These are phyloP conservation scores for Hirschioporus abietinus DNA, from an alignment of 768 basidiomycete species.

Conservation along the genomic window DNA sequence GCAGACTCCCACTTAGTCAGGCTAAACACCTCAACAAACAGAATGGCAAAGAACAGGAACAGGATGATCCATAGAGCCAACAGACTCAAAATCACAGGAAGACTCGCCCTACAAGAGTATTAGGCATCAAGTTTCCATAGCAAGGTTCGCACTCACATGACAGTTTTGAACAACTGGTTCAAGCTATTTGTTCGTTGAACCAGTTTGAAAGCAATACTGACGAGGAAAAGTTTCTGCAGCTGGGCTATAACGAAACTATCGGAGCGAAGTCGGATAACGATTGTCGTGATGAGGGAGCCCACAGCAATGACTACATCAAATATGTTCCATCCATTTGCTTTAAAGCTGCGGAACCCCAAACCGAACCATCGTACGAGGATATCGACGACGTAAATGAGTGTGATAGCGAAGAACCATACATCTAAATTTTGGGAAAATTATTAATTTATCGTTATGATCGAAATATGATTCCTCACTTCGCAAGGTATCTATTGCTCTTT, in stretches of 20 bases:
- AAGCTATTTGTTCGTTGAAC: constrained; percentile 83
- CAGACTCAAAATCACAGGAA: constrained; percentile 81
- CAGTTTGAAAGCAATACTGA: constrained; percentile 90
- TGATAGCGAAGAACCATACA: constrained; percentile 69
- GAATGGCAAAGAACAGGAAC: constrained; percentile 87
- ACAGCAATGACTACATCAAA: constrained; percentile 79
- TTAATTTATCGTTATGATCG: constrained; percentile 1
- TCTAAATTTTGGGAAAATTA: constrained; percentile 37
- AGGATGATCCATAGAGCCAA: constrained; percentile 84
- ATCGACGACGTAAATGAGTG: constrained; percentile 71
- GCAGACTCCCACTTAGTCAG: constrained; percentile 79
- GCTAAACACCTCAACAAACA: constrained; percentile 87
- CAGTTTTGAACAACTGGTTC: constrained; percentile 96
- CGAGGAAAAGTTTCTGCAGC: constrained; percentile 87
- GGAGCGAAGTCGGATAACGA: constrained; percentile 55
- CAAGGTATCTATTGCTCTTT: constrained; percentile 42
- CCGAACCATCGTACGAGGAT: constrained; percentile 75
- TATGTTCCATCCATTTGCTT: constrained; percentile 90
- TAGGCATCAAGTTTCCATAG: not conserved
- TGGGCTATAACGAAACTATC: constrained; percentile 52
- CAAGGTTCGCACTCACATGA: constrained; percentile 54
- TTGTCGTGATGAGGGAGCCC: constrained; percentile 80
- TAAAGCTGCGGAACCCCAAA: constrained; percentile 78
- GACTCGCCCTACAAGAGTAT: constrained; percentile 54
- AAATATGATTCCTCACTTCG: constrained; percentile 44